These are phyloP conservation scores for Sarcodon aspratus DNA, from an alignment of 768 basidiomycete species.

Conservation along the genomic window DNA sequence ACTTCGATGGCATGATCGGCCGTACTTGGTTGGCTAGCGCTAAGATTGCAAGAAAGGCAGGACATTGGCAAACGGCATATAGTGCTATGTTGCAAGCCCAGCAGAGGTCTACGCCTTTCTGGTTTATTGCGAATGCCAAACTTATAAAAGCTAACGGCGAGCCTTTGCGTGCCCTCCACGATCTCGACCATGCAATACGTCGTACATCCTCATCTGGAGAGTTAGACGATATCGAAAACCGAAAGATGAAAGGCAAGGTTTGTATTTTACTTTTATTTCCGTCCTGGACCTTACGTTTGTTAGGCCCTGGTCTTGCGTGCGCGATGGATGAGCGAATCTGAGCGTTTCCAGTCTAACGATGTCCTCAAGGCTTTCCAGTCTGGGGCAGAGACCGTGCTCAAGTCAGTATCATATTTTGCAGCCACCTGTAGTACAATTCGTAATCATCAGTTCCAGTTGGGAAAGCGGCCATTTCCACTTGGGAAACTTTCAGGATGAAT, in stretches of 20 bases:
- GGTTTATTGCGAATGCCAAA: constrained; percentile 87
- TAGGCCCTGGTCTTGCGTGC: constrained; percentile 75
- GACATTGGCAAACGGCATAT: constrained; percentile 94
- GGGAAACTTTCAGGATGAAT: constrained; percentile 82
- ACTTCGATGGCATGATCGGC: constrained; percentile 52
- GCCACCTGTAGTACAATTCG: not conserved
- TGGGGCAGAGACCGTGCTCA: constrained; percentile 36
- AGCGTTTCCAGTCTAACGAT: constrained; percentile 56
- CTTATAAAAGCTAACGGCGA: constrained; percentile 72
- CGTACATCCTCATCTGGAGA: constrained; percentile 2
- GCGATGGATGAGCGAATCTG: constrained; percentile 89
- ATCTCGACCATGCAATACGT: constrained; percentile 56
- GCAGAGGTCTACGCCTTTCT: constrained; percentile 56
- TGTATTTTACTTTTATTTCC: constrained; percentile 2
- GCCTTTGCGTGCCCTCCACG: constrained; percentile 74
- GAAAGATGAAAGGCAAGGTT: constrained; percentile 63
- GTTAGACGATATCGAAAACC: not conserved
- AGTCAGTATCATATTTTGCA: constrained; percentile 24
- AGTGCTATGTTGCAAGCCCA: constrained; percentile 89
- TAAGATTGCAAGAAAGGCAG: constrained; percentile 93
- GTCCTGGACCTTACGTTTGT: not conserved
- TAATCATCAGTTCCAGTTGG: constrained; percentile 34
- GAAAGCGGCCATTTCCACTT: constrained; percentile 82
- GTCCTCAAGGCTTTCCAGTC: constrained; percentile 49
- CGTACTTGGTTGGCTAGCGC: constrained; percentile 85